phyloP scores from a whole-genome alignment of 116 monocot species.

The Zostera marina region DNA sequence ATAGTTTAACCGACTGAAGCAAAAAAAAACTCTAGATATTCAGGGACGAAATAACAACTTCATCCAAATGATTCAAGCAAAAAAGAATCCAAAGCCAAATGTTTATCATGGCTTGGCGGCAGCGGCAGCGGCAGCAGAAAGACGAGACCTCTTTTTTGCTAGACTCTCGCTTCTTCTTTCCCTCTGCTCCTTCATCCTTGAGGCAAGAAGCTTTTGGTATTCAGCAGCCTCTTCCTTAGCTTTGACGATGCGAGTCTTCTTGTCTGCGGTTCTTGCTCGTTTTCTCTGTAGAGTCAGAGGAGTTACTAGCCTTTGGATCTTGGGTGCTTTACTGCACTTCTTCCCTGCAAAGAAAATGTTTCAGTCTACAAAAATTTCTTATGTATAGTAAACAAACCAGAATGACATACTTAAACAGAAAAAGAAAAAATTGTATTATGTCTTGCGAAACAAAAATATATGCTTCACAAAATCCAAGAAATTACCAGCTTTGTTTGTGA shows the following conservation, averaged over 20 bases:
- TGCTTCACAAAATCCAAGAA: not conserved
- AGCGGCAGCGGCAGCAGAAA: constrained; percentile 29
- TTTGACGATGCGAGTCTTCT: constrained; percentile 63
- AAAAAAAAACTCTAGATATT: not conserved
- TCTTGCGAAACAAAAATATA: not conserved
- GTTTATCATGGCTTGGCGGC: constrained; percentile 12
- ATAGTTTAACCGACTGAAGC: too few species aligned
- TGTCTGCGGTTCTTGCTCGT: constrained; percentile 47
- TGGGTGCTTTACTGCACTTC: constrained; percentile 60
- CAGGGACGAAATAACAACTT: not conserved
- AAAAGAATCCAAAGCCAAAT: not conserved
- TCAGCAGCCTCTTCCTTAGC: constrained; percentile 68
- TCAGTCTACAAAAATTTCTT: not conserved
- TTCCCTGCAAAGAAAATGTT: constrained; percentile 24
- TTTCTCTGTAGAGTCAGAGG: constrained; percentile 52
- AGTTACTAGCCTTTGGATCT: constrained; percentile 64
- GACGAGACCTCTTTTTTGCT: constrained; percentile 51
- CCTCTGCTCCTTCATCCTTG: constrained; percentile 74
- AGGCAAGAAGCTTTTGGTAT: constrained; percentile 77
- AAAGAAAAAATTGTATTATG: not conserved
- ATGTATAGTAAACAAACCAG: not conserved
- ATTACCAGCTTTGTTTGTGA: constrained; percentile 35
- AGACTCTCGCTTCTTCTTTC: constrained; percentile 73
- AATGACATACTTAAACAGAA: not conserved
- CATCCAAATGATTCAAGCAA: not conserved